Base-by-base conservation (phyloP, 805 yeast genomes). In the Candida corydali region DNA sequence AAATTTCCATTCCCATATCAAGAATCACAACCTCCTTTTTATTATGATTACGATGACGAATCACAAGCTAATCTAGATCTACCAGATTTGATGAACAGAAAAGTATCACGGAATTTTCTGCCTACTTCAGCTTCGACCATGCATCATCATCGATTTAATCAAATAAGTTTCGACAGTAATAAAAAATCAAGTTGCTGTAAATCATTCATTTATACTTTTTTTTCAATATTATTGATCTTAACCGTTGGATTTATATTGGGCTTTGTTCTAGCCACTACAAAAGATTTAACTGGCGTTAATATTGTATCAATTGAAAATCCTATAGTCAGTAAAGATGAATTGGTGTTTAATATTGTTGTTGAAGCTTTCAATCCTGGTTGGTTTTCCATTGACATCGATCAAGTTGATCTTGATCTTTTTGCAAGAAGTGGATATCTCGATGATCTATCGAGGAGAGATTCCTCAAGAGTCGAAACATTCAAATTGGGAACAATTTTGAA, bases 311-410 rank as follows among this genome's bases (percentile, higher is more conserved):
- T 89, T 27, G 75, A 74, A 34, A 86, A 86, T 50, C 73, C 89
- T 1, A 64, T 89, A 9, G 84, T 86, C 3, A 80, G 93, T 35
- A 80, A 81, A 44, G 95, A 88, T 51, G 97, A 87, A 53, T 63
- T 91, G 32, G 74, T 88, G 1, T 87, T 91, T 62, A 86, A 82
- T 53, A 63, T 91, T 48, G 74, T 76, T 2, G 76, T 87, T 16
- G 82, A 78, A 41, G 95, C 94, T 0, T 76, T 81, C 49, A 91
- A 91, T 55, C 96, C 96, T 0, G 96, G 97, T 0, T 74, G 89
- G 59, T 68, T 88, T 45, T 70, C 83, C 2, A 76, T 88, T 4
- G 62, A 66, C 2, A 68, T 89, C 2, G 65, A 68, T 28, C 76
- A 78, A 10, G 80, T 82, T 8, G 91, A 86, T 46, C 58, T 91